Base-by-base conservation (phyloP, 768 basidiomycete species). In the Tulasnella sp. region DNA sequence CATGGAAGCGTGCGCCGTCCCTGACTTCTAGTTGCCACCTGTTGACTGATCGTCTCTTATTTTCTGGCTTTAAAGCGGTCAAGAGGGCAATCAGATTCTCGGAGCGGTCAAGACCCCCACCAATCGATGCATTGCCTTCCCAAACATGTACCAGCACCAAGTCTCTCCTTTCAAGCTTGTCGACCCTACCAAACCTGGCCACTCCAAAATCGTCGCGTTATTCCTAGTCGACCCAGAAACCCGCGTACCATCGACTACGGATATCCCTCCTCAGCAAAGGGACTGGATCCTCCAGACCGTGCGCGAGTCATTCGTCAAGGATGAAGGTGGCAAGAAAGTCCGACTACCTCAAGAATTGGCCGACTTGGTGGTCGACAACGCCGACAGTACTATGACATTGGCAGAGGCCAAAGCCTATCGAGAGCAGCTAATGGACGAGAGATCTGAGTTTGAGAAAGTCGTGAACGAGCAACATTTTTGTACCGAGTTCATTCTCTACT, bases 261-360 rank as follows among this genome's bases (percentile, higher is more conserved):
- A 81, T 3, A 89, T 91, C 40, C 85, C 88, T 20, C 90, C 89
- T 28, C 91, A 92, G 83, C 90, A 90, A 82, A 84, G 85, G 78
- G 83, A 83, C 9, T 90, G 89, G 90, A 86, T 88, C 8, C 82
- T 82, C 28, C 83, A 84, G 18, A 88, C 86, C 6, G 54, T 90
- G 73, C 46, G 73, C 34, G 40, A 54, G 37, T 20, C 37, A 31
- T n/a, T 34, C 50, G 48, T 72, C 60, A 75, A 31, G 28, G 42
- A n/a, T 18, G 54, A 54, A 8, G 22, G 1, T n/a, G 54, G 54
- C 54, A 34, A 16, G 0, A 34, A 81, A 48, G 44, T 40, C n/a
- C 16, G 9, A 80, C 42, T 73, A 22, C 77, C 81, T 9, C 44
- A 22, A 16, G 78, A 79, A 41, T 12, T 79, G 60, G 28, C 22